Base-by-base conservation (phyloP, 768 basidiomycete genomes). In the Boletus subcaerulescens region DNA sequence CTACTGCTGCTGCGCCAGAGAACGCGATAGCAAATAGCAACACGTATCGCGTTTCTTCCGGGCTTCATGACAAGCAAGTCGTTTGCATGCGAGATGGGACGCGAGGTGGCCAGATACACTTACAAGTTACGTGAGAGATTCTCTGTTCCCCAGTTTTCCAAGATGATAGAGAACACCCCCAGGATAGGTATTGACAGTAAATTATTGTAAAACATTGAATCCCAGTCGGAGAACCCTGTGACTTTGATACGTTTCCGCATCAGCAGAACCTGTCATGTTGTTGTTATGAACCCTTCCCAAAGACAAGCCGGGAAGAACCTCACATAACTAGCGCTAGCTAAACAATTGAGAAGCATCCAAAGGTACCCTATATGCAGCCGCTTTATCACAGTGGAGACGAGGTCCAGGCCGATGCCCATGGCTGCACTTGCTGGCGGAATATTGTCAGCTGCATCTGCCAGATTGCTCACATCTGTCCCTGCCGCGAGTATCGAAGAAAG, bases 131-230 rank as follows among this genome's bases (percentile, higher is more conserved):
- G 76, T 35, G 71, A 71, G 35, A 99, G 76, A 67, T 86, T 94
- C 45, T 81, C 86, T 10, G 76, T 74, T 35, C 87, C 81, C 97
- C 97, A 99, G 68, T 97, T 85, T 73, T 99, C 97, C 31, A 88
- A 72, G 45, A 93, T 60, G 60, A 98, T 60, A 10, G 95, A 97
- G 66, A 87, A 92, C 48, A 92, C 63, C 51, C 81, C 78, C 42
- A 99, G 76, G 38, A 98, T 85, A 5, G 97, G 97, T 62, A 98
- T 95, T 18, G 93, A 96, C 48, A 98, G 76, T 43, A 98, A 69
- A 71, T 98, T 99, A 76, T 96, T 97, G 78, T 98, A 98, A 75
- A 93, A 96, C 94, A 98, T 98, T 13, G 94, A 87, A 66, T 98
- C 96, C 95, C 94, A 97, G 65, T 99, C 96, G 46, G 93, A 86